phyloP scores from a whole-genome alignment of 139 green algal genomes.

The Chlamydomonas sp. region DNA sequence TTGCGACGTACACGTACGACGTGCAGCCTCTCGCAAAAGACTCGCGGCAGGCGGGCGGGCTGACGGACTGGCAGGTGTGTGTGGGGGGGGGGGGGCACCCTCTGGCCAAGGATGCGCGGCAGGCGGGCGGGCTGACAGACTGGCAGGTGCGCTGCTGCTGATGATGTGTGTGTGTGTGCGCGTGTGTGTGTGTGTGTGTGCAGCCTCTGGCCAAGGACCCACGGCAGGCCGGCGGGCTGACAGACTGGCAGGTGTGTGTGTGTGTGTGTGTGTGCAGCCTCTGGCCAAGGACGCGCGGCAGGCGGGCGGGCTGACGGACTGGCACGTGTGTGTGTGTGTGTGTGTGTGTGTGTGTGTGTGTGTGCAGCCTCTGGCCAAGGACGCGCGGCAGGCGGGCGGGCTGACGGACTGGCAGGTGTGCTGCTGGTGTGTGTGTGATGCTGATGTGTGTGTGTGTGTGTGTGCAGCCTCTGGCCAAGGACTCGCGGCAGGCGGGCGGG shows the following conservation, averaged over 20 bases:
- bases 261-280: background rate
- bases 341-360: background rate
- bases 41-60: background rate
- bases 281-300: background rate
- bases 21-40: conserved; percentile 17
- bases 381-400: too few relatives aligned
- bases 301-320: background rate
- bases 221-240: background rate
- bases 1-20: conserved; percentile 22
- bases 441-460: background rate
- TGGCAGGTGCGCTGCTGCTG: background rate
- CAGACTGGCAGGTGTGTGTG: background rate
- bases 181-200: background rate
- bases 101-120: background rate
- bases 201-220: background rate
- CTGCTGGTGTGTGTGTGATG: background rate
- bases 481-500: too few relatives aligned
- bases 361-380: background rate
- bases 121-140: background rate
- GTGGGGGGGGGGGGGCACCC: background rate
- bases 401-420: background rate
- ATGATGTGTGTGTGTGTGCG: background rate
- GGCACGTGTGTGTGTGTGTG: background rate
- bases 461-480: too few relatives aligned
- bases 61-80: background rate